Conservation (phyloP, 2,329 filamentous ascomycete species). For the Epichloe sibirici region DNA sequence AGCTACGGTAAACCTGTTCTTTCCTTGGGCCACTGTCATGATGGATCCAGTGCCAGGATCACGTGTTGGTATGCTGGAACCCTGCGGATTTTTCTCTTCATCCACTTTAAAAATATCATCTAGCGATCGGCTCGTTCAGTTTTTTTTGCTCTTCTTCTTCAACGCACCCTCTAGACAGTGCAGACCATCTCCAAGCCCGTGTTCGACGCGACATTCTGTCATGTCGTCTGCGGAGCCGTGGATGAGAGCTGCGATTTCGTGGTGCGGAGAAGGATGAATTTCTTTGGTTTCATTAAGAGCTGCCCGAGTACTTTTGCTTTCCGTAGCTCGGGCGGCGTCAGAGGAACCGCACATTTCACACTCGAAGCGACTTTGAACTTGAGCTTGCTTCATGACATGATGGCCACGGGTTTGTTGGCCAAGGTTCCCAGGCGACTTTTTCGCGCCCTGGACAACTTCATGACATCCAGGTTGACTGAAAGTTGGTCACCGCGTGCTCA, state of each 20-base stretch:
- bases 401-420: background rate
- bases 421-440: background rate
- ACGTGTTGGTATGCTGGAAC: slow-evolving; percentile 6
- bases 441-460: too few relatives aligned
- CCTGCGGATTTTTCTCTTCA: background rate
- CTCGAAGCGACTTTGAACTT: background rate
- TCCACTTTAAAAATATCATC: background rate
- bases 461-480: too few relatives aligned
- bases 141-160: slow-evolving; percentile 31
- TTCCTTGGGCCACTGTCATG: background rate
- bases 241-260: slow-evolving; percentile 50
- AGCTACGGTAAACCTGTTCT: slow-evolving; percentile 6
- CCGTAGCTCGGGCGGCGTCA: slow-evolving; percentile 29
- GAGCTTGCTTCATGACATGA: background rate
- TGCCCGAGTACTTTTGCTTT: slow-evolving; percentile 34
- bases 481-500: too few relatives aligned
- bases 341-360: slow-evolving; percentile 25
- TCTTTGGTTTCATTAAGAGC: slow-evolving; percentile 42
- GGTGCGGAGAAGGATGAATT: slow-evolving; percentile 38
- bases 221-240: slow-evolving; percentile 40
- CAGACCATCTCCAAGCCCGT: slow-evolving; percentile 55
- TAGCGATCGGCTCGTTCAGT: slow-evolving; percentile 19
- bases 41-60: background rate
- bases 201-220: slow-evolving; percentile 57
- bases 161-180: slow-evolving; percentile 82